Evolutionary conservation across 1,139 yeast genomes (phyloP).

Genomic region (Lodderomyces jiufengensis): DNA sequence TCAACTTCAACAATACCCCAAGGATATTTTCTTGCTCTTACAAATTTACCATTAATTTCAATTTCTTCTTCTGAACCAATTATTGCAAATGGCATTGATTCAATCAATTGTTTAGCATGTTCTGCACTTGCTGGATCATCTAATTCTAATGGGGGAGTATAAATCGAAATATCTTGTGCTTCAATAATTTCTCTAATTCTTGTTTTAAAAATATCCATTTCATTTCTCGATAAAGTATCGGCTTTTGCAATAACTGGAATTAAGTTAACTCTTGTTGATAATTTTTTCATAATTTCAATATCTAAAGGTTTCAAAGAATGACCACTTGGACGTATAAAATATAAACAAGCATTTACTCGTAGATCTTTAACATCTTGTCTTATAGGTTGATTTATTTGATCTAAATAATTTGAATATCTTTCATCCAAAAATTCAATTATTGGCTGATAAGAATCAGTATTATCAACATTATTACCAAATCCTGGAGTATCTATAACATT

Average conservation of each 20-base stretch:
- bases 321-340: constrained; percentile 95
- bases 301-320: constrained; percentile 92
- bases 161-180: constrained; percentile 87
- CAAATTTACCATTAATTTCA: constrained; percentile 70
- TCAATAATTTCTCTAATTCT: constrained; percentile 88
- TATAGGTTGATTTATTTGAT: constrained; percentile 93
- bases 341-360: constrained; percentile 93
- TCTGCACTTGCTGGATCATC: constrained; percentile 76
- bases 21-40: constrained; percentile 89
- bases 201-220: constrained; percentile 75
- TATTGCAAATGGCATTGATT: constrained; percentile 90
- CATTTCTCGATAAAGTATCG: constrained; percentile 83
- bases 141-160: constrained; percentile 78
- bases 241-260: constrained; percentile 95
- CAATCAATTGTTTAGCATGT: constrained; percentile 79
- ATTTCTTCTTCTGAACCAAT: constrained; percentile 89
- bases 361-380: constrained; percentile 71
- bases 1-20: constrained; percentile 99
- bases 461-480: constrained; percentile 94
- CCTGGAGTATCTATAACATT: constrained; percentile 97
- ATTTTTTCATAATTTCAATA: constrained; percentile 86
- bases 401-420: constrained; percentile 92
- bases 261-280: constrained; percentile 84
- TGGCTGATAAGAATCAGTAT: constrained; percentile 90
- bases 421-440: constrained; percentile 92